Percentiles rank a stretch among this genome's conserved stretches.
phyloP scores from a whole-genome alignment of 148 eudicot species.

The Cornus kousa region DNA sequence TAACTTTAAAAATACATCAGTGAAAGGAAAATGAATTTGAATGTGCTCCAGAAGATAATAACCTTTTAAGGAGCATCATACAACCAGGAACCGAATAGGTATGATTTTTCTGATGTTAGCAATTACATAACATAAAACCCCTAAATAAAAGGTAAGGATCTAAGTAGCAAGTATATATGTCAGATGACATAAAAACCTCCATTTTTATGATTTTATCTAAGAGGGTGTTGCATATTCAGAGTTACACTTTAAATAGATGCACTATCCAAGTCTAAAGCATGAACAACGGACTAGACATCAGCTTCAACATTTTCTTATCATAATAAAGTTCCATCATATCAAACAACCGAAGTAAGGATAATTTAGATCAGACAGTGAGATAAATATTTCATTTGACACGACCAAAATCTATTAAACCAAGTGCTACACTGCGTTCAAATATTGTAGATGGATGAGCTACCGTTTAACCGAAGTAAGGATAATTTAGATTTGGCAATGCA shows the following conservation, averaged over 20 bases:
- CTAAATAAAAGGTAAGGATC: not conserved
- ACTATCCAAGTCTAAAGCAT: not conserved
- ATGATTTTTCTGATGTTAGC: not conserved
- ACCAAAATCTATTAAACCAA: not conserved
- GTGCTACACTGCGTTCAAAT: constrained; percentile 4
- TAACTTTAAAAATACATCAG: not conserved
- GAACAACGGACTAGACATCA: not conserved
- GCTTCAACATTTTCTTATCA: constrained; percentile 1
- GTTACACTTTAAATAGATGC: not conserved
- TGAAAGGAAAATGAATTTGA: too few relatives aligned
- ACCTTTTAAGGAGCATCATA: not conserved
- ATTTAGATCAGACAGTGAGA: too few relatives aligned
- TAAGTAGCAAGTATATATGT: not conserved
- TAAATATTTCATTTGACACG: not conserved
- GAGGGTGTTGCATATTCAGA: not conserved
- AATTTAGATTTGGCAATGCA: constrained; percentile 1
- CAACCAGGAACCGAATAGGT: not conserved
- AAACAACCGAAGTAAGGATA: too few relatives aligned
- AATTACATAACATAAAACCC: not conserved
- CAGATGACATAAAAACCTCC: not conserved
- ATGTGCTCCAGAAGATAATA: not conserved
- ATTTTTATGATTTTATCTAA: not conserved
- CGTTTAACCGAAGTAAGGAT: not conserved
- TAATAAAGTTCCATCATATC: not conserved
- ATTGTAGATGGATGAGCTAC: not conserved